These are phyloP conservation scores for Erythrobasidium hasegawianum DNA, from an alignment of 1,284 basidiomycete species.

Conservation along the genomic window DNA sequence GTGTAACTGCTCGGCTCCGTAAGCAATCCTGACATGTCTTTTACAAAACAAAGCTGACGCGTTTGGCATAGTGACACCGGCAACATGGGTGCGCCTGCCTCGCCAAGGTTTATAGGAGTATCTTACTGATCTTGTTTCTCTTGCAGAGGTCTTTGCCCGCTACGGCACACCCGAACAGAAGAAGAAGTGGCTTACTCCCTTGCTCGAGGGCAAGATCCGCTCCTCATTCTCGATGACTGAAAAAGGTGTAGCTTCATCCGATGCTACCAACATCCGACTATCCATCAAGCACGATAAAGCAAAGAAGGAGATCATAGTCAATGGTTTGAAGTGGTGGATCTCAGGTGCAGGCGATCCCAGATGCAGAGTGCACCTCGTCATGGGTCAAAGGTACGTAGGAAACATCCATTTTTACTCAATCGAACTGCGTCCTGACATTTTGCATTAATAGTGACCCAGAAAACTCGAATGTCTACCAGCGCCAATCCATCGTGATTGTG, in stretches of 20 bases:
- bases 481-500: slow-evolving; percentile 91
- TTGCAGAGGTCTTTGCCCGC: slow-evolving; percentile 80
- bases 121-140: background rate
- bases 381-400: slow-evolving; percentile 62
- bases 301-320: slow-evolving; percentile 72
- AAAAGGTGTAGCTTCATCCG: slow-evolving; percentile 57
- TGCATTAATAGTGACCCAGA: slow-evolving; percentile 55
- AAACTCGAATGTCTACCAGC: slow-evolving; percentile 65
- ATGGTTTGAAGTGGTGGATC: slow-evolving; percentile 99
- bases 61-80: slow-evolving; percentile 42
- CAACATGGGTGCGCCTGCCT: slow-evolving; percentile 42
- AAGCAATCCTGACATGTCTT: background rate
- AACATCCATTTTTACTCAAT: no score
- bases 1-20: slow-evolving; percentile 42
- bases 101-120: background rate
- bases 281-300: slow-evolving; percentile 80
- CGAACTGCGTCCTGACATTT: no score
- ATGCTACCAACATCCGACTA: slow-evolving; percentile 87
- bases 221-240: slow-evolving; percentile 96
- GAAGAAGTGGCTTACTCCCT: slow-evolving; percentile 79
- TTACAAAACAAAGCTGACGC: background rate
- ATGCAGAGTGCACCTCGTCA: slow-evolving; percentile 81
- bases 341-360: slow-evolving; percentile 94
- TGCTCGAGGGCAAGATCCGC: slow-evolving; percentile 87
- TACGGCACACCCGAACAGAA: slow-evolving; percentile 88